phyloP scores from a whole-genome alignment of 176 grass and related monocot species.

The Cocos nucifera region DNA sequence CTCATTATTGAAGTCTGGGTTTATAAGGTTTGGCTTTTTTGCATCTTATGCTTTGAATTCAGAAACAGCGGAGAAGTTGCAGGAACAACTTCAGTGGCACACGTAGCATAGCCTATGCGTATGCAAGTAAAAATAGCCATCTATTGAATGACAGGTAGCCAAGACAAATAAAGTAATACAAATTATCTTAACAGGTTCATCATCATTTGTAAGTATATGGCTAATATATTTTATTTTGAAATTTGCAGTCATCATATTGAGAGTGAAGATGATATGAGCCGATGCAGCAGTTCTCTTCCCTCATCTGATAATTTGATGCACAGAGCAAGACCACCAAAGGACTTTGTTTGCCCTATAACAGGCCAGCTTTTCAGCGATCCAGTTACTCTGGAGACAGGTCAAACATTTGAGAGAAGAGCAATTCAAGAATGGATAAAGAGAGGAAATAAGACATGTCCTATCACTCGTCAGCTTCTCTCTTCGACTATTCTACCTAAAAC shows the following conservation, averaged over 20 bases:
- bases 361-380: background rate
- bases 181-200: background rate
- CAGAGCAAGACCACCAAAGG: conserved; percentile 1
- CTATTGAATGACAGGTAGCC: background rate
- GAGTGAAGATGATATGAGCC: background rate
- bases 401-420: conserved; percentile 1
- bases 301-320: background rate
- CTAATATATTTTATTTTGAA: background rate
- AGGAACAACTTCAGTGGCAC: background rate
- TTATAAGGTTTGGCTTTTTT: background rate
- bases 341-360: conserved; percentile 1
- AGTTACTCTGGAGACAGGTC: conserved; percentile 4
- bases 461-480: background rate
- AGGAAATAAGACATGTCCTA: background rate
- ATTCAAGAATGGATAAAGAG: conserved; percentile 1
- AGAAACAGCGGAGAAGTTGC: background rate
- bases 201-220: background rate
- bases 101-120: no score
- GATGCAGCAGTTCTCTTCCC: background rate
- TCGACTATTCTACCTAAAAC: conserved; percentile 3
- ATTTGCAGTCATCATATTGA: conserved; percentile 1
- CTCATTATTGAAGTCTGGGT: no score
- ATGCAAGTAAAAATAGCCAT: background rate
- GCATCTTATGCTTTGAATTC: background rate
- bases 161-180: background rate